Evolutionary conservation across 257 asterid genomes (phyloP).

Genomic region (Buddleja alternifolia): DNA sequence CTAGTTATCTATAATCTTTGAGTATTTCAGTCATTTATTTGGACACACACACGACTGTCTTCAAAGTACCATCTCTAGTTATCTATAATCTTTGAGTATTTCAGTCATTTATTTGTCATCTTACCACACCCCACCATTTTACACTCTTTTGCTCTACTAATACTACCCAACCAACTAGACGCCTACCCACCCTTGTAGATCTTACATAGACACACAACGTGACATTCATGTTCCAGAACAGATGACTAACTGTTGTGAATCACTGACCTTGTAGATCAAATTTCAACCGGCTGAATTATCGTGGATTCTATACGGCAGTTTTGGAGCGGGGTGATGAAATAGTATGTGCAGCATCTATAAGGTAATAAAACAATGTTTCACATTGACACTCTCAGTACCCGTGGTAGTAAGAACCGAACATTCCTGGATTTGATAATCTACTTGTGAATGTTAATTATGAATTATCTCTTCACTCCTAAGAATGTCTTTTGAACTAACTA

Average conservation of each 20-base stretch:
- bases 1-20: too few species aligned
- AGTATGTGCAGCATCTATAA: slow-evolving; percentile 78
- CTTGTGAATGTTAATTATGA: neutral
- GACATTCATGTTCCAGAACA: slow-evolving; percentile 19
- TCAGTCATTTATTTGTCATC: too few species aligned
- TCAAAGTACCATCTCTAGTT: too few species aligned
- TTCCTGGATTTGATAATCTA: slow-evolving; percentile 11
- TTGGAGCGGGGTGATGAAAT: slow-evolving; percentile 94
- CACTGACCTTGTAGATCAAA: slow-evolving; percentile 55
- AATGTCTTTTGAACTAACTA: neutral
- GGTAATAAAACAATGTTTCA: slow-evolving; percentile 47
- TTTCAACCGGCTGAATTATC: slow-evolving; percentile 74
- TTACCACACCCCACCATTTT: too few species aligned
- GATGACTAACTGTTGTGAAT: slow-evolving; percentile 22
- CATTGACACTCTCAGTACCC: neutral
- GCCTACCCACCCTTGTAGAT: too few species aligned
- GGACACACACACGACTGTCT: too few species aligned
- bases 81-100: too few species aligned
- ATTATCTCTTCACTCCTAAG: neutral
- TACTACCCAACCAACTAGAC: too few species aligned
- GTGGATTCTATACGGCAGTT: slow-evolving; percentile 78
- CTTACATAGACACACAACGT: neutral
- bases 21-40: too few species aligned
- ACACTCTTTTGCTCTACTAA: too few species aligned
- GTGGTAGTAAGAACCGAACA: neutral